Conservation (phyloP, 176 grass and related monocot genomes). For the Typha latifolia region DNA sequence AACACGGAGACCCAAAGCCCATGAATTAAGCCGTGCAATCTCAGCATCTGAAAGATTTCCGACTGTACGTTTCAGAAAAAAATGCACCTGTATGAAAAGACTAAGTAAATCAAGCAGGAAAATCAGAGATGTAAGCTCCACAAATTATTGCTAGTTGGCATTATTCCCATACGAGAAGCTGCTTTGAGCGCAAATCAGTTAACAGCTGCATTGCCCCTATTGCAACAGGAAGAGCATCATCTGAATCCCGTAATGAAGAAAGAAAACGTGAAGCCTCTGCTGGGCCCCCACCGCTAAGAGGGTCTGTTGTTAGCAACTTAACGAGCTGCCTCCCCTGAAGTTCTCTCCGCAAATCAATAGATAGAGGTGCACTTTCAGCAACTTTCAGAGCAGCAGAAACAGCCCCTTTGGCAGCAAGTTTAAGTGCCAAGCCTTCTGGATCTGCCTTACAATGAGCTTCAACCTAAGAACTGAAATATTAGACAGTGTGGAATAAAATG, state of each 20-base stretch:
- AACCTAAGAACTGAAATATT: slow-evolving; percentile 51
- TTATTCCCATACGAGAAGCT: slow-evolving; percentile 73
- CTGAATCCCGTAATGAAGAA: slow-evolving; percentile 82
- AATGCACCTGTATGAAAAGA: slow-evolving; percentile 69
- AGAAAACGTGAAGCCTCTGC: slow-evolving; percentile 89
- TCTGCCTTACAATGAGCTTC: slow-evolving; percentile 71
- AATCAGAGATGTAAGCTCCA: neutral
- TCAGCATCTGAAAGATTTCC: slow-evolving; percentile 72
- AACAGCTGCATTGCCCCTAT: slow-evolving; percentile 91
- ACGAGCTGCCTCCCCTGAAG: slow-evolving; percentile 95
- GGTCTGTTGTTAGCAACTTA: slow-evolving; percentile 85
- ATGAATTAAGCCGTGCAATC: slow-evolving; percentile 69
- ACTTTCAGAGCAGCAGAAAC: slow-evolving; percentile 92
- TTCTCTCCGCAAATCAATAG: slow-evolving; percentile 84
- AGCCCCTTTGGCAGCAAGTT: slow-evolving; percentile 87
- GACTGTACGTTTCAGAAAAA: slow-evolving; percentile 92
- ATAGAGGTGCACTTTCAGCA: slow-evolving; percentile 88
- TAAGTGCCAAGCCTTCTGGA: slow-evolving; percentile 77
- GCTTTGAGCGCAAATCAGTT: slow-evolving; percentile 92
- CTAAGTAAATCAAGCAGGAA: neutral
- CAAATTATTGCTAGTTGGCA: neutral
- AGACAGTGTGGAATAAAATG: neutral
- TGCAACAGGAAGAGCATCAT: slow-evolving; percentile 96
- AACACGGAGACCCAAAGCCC: slow-evolving; percentile 91
- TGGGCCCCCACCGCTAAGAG: slow-evolving; percentile 87